A percentile compares a stretch with the other conserved stretches of the same genome.
Evolutionary conservation across 202 grass and related monocot species (phyloP).

Genomic region (Alloteropsis angusta): DNA sequence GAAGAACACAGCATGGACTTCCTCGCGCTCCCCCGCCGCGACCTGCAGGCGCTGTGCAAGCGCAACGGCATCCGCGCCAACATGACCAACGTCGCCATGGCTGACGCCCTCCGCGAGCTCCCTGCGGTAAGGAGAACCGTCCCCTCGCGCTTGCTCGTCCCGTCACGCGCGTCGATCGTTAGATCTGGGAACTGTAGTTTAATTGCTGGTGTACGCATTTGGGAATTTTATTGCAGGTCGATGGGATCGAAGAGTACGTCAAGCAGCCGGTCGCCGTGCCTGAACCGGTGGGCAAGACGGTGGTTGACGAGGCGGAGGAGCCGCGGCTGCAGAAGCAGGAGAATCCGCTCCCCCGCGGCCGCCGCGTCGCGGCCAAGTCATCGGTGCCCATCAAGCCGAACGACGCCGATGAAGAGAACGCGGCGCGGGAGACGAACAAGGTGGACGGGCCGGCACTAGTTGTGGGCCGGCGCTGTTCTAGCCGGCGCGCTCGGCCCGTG

Average conservation of each 20-base stretch:
- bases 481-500: background rate
- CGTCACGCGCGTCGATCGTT: background rate
- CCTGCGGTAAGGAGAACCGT: background rate
- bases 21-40: constrained; percentile 47
- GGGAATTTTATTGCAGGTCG: background rate
- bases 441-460: background rate
- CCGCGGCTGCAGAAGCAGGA: background rate
- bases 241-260: constrained; percentile 25
- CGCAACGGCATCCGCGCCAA: constrained; percentile 76
- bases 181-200: background rate
- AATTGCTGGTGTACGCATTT: too few species aligned
- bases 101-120: constrained; percentile 59
- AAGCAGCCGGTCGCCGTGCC: background rate
- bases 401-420: background rate
- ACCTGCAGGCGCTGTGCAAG: constrained; percentile 84
- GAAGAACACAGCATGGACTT: constrained; percentile 53
- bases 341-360: background rate
- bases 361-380: background rate
- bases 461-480: background rate
- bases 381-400: background rate
- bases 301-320: background rate
- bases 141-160: background rate
- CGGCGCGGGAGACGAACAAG: background rate
- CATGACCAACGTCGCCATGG: constrained; percentile 75
- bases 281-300: background rate